phyloP scores from a whole-genome alignment of 176 grass and related monocot species.

The Rhipidocladum racemiflorum region DNA sequence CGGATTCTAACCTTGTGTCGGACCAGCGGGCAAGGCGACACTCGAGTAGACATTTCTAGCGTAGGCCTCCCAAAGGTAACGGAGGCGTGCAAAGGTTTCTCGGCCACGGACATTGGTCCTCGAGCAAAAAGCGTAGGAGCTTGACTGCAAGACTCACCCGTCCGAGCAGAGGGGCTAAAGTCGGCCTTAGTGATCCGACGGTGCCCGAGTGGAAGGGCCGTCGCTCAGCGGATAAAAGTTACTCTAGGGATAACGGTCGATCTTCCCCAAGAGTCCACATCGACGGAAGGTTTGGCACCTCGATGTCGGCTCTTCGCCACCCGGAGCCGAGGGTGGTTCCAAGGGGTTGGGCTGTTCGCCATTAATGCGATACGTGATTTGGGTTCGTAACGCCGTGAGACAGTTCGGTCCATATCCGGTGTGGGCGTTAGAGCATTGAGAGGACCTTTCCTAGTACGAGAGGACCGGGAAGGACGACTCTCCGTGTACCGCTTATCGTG shows the following conservation, averaged over 20 bases:
- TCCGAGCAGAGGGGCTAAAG: background rate
- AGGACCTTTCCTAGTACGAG: background rate
- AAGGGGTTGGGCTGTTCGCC: background rate
- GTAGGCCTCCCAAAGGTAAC: background rate
- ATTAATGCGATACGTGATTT: background rate
- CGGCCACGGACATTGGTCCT: background rate
- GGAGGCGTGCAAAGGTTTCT: background rate
- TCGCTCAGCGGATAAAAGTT: background rate
- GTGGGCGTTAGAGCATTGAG: background rate
- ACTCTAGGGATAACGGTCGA: background rate
- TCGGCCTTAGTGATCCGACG: fast-evolving
- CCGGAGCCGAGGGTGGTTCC: background rate
- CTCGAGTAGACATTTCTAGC: no score
- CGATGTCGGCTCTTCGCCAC: no score
- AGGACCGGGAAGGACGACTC: background rate
- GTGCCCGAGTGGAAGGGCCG: background rate
- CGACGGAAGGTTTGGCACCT: no score
- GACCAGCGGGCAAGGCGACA: background rate
- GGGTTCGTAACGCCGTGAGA: background rate
- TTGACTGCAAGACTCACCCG: background rate
- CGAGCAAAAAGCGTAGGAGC: background rate
- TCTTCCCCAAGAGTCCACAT: no score
- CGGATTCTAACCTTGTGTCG: background rate
- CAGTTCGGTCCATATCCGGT: background rate
- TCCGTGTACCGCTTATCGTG: background rate